These are phyloP conservation scores for Pseudogymnoascus sp. DNA, from an alignment of 2,329 filamentous ascomycete genomes.

Conservation along the genomic window DNA sequence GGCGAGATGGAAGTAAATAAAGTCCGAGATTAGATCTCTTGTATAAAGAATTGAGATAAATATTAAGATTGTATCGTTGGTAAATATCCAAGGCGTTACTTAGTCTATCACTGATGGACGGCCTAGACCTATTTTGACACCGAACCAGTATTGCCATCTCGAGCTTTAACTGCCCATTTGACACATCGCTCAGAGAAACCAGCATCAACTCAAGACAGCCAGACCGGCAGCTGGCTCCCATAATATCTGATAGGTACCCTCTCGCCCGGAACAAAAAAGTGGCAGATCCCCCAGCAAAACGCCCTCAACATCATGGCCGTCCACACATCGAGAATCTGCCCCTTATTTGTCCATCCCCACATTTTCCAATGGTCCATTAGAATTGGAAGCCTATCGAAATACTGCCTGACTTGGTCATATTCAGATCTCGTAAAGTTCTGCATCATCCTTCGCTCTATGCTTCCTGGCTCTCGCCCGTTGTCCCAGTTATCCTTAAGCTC, in stretches of 20 bases:
- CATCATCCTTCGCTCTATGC: background rate
- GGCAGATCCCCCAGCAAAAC: conserved; percentile 18
- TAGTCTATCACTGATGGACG: background rate
- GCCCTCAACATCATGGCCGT: conserved; percentile 19
- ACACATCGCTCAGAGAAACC: background rate
- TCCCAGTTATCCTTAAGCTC: background rate
- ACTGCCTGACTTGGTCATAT: conserved; percentile 13
- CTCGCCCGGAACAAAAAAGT: conserved; percentile 19
- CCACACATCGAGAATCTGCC: conserved; percentile 18
- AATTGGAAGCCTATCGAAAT: conserved; percentile 14
- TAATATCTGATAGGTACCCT: conserved; percentile 17
- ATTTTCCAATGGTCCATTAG: conserved; percentile 16
- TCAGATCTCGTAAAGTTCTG: background rate
- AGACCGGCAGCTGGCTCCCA: conserved; percentile 19
- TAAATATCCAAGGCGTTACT: background rate
- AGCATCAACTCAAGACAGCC: conserved; percentile 1
- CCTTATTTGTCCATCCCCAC: conserved; percentile 12
- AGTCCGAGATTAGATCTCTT: background rate
- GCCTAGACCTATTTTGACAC: background rate
- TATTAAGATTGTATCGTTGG: background rate
- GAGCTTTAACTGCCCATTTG: background rate
- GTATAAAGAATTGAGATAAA: conserved; percentile 2
- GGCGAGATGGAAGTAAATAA: background rate
- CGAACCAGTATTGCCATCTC: background rate
- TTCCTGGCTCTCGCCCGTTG: background rate